phyloP scores from a whole-genome alignment of 2,329 filamentous ascomycete species.

The Zymoseptoria passerinii region DNA sequence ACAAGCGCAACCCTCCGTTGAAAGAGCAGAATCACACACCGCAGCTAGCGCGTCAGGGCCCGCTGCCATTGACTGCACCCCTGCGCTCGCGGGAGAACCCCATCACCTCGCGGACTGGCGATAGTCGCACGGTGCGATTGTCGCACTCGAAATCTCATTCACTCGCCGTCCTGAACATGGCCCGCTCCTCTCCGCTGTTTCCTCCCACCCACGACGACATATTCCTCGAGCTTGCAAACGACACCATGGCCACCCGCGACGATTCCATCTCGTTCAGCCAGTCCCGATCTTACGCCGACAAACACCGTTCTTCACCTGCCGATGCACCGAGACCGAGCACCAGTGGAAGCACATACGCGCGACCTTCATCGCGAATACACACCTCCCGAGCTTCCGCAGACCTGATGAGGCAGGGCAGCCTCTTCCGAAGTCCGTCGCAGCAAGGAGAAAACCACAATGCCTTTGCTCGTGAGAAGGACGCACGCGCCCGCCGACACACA shows the following conservation, averaged over 20 bases:
- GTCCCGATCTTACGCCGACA: constrained; percentile 43
- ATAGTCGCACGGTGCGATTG: background rate
- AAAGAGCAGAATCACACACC: background rate
- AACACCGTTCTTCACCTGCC: constrained; percentile 10
- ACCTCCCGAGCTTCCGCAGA: constrained; percentile 12
- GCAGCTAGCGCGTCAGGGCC: background rate
- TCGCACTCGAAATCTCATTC: background rate
- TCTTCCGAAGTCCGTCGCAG: constrained; percentile 7
- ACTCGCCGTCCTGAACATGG: background rate
- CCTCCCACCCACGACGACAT: constrained; percentile 15
- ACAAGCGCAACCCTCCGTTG: background rate
- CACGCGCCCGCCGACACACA: background rate
- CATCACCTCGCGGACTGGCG: background rate
- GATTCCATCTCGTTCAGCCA: background rate
- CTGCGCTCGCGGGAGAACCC: background rate
- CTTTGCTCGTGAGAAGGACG: background rate
- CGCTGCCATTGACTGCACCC: background rate
- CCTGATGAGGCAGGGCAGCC: constrained; percentile 14
- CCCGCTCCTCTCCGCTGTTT: background rate
- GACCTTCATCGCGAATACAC: constrained; percentile 17
- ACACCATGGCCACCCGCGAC: constrained; percentile 41
- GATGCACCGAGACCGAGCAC: constrained; percentile 14
- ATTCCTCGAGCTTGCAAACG: constrained; percentile 25
- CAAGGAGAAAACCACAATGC: background rate
- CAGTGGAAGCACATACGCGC: constrained; percentile 11